Base-by-base conservation (phyloP, 495 filamentous ascomycete species). In the Thermothielavioides terrestris region DNA sequence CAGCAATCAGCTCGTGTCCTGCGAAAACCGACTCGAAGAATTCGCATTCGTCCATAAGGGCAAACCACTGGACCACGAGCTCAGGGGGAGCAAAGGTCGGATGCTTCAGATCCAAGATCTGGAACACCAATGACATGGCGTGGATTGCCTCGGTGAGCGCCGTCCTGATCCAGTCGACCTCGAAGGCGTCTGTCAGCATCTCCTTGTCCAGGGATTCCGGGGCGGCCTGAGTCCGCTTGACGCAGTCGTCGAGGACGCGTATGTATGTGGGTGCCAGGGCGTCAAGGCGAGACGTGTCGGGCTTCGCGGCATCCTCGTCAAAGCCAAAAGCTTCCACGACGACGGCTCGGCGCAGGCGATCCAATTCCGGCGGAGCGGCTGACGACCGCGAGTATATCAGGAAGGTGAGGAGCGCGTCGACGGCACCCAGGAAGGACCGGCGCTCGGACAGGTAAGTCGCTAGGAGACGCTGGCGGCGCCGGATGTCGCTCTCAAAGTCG, bases 71-170 rank as follows among this genome's bases (percentile, higher is more conserved):
- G 31, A 76, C 68, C 6, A 84, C 63, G 6, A 94, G 58, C 12
- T 81, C 65, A 11, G 72, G 68, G 2, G 78, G 70, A 14, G 78
- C 75, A n/a, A 82, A 77, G 17, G 80, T 62, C 31, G 71, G 71
- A 3, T 66, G 58, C 4, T 71, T 72, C 5, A 74, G 63, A 36
- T 86, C 82, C 38, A 91, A 59, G 21, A 84, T 71, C 35, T 85
- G 73, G 50, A 94, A 88, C 35, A 89, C 62, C 10, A 88, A 68
- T 28, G 88, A 79, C 70, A 94, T 69, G 32, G 83, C 75, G 58
- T 89, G 84, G 30, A 83, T 69, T 17, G 83, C 74, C 60, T 90
- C 85, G 26, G 82, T 75, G 30, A 88, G 67, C 20, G 77, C 69
- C 12, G 72, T 79, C 40, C 76, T 77, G 14, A 69, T 65, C 83